Percentiles rank a stretch among this genome's conserved stretches.
Conservation (phyloP, 208 protist species). For the Trypanosoma lewisi region DNA sequence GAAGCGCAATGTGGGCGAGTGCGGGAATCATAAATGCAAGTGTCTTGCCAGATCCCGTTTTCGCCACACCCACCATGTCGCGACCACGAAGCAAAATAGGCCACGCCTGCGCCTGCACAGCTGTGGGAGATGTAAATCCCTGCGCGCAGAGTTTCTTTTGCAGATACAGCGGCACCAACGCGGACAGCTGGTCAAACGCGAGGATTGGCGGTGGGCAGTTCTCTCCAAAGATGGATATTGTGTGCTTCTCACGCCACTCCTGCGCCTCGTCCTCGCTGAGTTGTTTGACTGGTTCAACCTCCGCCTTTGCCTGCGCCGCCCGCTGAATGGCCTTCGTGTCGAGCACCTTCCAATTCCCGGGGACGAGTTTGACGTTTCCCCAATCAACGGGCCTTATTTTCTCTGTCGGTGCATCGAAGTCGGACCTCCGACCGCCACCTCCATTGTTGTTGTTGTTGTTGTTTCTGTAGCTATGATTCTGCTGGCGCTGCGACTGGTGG, state of each 20-base stretch:
- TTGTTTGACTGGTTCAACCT: constrained; percentile 4
- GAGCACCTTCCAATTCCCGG: constrained; percentile 78
- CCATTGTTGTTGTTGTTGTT: constrained; percentile 8
- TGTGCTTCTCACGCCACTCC: constrained; percentile 58
- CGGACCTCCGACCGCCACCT: constrained; percentile 3
- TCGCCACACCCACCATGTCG: constrained; percentile 90
- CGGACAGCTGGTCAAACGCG: constrained; percentile 60
- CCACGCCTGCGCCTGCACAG: constrained; percentile 88
- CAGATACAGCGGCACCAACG: constrained; percentile 64
- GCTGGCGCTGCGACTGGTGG: constrained; percentile 18
- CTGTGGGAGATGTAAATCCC: constrained; percentile 77
- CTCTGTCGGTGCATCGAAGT: constrained; percentile 27
- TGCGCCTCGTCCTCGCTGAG: constrained; percentile 57
- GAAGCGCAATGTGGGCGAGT: constrained; percentile 79
- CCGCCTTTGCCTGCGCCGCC: constrained; percentile 40
- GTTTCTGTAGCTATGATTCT: constrained; percentile 2
- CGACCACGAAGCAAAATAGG: constrained; percentile 79
- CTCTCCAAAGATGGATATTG: constrained; percentile 69
- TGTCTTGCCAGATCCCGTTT: constrained; percentile 95
- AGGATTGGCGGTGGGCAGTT: constrained; percentile 61
- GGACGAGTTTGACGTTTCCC: constrained; percentile 48
- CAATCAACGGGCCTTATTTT: constrained; percentile 75
- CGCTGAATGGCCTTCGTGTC: constrained; percentile 61
- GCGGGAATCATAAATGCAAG: constrained; percentile 91
- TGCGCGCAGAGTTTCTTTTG: constrained; percentile 73